These are phyloP conservation scores for Candida khao-thaluensis DNA, from an alignment of 805 yeast genomes.

Conservation along the genomic window DNA sequence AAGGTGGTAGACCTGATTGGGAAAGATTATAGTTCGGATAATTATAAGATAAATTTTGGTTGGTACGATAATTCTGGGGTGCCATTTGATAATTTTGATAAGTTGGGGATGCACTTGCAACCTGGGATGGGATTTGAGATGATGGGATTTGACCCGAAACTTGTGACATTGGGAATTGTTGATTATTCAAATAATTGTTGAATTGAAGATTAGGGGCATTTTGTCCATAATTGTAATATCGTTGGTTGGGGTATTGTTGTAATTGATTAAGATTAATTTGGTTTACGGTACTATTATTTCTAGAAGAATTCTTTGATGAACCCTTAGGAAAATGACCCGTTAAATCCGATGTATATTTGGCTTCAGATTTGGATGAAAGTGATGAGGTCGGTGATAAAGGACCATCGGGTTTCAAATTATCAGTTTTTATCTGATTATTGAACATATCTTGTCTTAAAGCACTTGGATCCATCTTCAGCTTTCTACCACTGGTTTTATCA, in stretches of 20 bases:
- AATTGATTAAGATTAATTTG: slow-evolving; percentile 3
- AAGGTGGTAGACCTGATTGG: slow-evolving; percentile 4
- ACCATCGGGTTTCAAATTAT: slow-evolving; percentile 11
- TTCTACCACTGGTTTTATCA: slow-evolving; percentile 10
- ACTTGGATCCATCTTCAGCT: slow-evolving; percentile 12
- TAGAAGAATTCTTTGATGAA: slow-evolving; percentile 5
- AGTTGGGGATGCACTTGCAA: slow-evolving; percentile 9
- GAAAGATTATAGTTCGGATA: slow-evolving; percentile 3
- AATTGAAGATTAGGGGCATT: slow-evolving; percentile 2
- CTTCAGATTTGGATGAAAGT: slow-evolving; percentile 31
- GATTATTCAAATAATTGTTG: slow-evolving; percentile 14
- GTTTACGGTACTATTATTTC: slow-evolving; percentile 4
- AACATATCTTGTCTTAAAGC: slow-evolving; percentile 41
- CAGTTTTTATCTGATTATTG: slow-evolving; percentile 17
- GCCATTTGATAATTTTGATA: slow-evolving; percentile 3
- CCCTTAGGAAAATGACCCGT: background rate
- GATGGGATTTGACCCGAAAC: slow-evolving; percentile 1
- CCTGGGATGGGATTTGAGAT: slow-evolving; percentile 10
- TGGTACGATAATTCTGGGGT: slow-evolving; percentile 4
- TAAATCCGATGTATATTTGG: slow-evolving; percentile 19
- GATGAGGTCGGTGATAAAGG: slow-evolving; percentile 38
- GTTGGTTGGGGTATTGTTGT: slow-evolving; percentile 2
- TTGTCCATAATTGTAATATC: slow-evolving; percentile 8
- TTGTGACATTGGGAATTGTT: background rate
- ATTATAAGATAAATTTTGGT: slow-evolving; percentile 4